A percentile compares a stretch with the other conserved stretches of the same genome.
These are phyloP conservation scores for Plectosphaerella sp. DNA, from an alignment of 2,329 filamentous ascomycete species.

Conservation along the genomic window DNA sequence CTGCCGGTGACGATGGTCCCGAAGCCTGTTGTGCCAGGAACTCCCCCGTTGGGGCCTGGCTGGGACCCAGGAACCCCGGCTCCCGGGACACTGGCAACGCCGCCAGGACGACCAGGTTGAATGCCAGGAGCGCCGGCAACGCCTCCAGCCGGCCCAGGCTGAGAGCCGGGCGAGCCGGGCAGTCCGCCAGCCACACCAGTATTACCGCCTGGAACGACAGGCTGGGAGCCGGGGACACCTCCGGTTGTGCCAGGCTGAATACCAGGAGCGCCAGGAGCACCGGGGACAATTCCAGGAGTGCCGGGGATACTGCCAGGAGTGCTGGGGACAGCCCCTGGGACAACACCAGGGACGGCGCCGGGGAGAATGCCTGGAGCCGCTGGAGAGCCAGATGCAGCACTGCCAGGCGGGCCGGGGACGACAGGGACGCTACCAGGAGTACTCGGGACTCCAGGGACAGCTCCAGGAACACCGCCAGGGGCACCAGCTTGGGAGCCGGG, in stretches of 20 bases:
- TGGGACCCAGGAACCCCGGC: not conserved
- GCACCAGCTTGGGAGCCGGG: not conserved
- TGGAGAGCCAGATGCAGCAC: not conserved
- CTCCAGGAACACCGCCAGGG: not conserved
- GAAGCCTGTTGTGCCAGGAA: no score
- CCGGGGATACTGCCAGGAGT: no score
- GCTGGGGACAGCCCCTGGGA: not conserved
- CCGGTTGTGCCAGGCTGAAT: no score
- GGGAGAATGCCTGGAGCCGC: not conserved
- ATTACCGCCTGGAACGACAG: no score
- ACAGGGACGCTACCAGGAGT: not conserved
- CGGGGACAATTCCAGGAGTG: no score
- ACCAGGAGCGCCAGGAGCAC: not conserved
- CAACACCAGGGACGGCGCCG: not conserved
- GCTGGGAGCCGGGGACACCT: no score
- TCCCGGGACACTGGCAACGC: no score
- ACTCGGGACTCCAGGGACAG: not conserved
- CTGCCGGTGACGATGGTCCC: no score
- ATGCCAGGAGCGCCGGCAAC: not conserved
- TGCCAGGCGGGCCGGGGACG: not conserved
- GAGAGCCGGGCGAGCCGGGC: no score
- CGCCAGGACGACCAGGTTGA: not conserved
- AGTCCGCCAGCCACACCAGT: no score
- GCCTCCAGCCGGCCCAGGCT: no score
- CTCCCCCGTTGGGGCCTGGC: no score